Percentiles rank a stretch among this genome's conserved stretches.
phyloP scores from a whole-genome alignment of 2,329 filamentous ascomycete genomes.

The Colletotrichum chlorophyti region DNA sequence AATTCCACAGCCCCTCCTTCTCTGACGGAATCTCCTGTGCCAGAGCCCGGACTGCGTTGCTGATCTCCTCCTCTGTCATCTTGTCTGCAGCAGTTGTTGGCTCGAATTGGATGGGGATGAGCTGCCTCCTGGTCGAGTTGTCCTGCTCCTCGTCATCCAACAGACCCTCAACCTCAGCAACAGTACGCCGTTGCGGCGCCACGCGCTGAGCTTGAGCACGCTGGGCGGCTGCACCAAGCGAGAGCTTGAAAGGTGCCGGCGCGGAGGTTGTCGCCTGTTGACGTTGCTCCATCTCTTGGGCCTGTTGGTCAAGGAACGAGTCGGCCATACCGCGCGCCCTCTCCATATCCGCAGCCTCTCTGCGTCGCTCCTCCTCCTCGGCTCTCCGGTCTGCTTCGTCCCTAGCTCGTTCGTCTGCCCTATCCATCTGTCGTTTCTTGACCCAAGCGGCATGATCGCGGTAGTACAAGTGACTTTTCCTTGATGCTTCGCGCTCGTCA shows the following conservation, averaged over 20 bases:
- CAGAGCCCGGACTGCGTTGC: constrained; percentile 79
- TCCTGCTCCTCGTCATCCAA: constrained; percentile 94
- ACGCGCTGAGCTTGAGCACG: constrained; percentile 65
- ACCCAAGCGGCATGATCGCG: constrained; percentile 85
- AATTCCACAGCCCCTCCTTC: constrained; percentile 87
- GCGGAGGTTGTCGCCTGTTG: constrained; percentile 43
- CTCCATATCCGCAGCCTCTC: constrained; percentile 75
- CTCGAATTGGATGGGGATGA: constrained; percentile 85
- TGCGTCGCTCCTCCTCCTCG: constrained; percentile 77
- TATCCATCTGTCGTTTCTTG: constrained; percentile 77
- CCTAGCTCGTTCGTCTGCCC: constrained; percentile 74
- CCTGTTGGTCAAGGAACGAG: constrained; percentile 86
- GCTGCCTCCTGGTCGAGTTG: constrained; percentile 71
- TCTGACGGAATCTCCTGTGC: constrained; percentile 90
- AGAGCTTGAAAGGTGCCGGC: constrained; percentile 89
- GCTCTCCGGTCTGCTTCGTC: constrained; percentile 84
- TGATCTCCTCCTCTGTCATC: constrained; percentile 87
- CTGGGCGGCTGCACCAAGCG: constrained; percentile 86
- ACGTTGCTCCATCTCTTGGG: constrained; percentile 72
- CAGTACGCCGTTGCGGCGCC: constrained; percentile 73
- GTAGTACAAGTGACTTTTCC: constrained; percentile 84
- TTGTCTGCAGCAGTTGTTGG: constrained; percentile 68
- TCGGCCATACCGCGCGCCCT: constrained; percentile 86
- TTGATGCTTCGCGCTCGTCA: constrained; percentile 80
- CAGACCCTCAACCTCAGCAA: constrained; percentile 92